Evolutionary conservation across 371 early-diverging fungal genomes (phyloP).

Genomic region (Lichtheimia ornata): DNA sequence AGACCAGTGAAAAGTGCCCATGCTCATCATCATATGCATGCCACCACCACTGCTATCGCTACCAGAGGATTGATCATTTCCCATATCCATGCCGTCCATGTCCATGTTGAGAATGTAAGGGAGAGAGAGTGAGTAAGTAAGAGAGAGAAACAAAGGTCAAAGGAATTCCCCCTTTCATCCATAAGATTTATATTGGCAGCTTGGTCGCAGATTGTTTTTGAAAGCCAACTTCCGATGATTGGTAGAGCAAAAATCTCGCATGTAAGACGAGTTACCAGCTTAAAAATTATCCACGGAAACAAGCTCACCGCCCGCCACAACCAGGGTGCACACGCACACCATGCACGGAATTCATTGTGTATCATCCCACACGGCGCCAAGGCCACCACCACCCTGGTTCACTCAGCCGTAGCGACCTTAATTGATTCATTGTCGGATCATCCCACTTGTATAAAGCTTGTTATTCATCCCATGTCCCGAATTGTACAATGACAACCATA

Average conservation of each 20-base stretch:
- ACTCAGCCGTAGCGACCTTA: too few species aligned
- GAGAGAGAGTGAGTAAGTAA: neutral
- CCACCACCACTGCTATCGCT: slow-evolving; percentile 8
- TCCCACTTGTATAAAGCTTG: too few species aligned
- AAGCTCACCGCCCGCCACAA: too few species aligned
- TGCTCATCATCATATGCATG: slow-evolving; percentile 29
- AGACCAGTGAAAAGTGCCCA: slow-evolving; percentile 54
- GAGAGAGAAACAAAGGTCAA: neutral
- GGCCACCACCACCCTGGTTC: too few species aligned
- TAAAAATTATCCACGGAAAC: too few species aligned
- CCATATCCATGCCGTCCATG: slow-evolving; percentile 1
- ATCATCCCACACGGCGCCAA: too few species aligned
- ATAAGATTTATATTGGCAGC: neutral
- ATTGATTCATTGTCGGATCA: too few species aligned
- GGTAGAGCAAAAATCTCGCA: slow-evolving; percentile 26
- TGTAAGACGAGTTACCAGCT: too few species aligned
- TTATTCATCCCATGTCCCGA: too few species aligned
- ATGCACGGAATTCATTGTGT: too few species aligned
- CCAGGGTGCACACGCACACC: too few species aligned
- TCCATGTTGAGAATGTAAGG: neutral
- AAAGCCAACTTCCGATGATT: slow-evolving; percentile 11
- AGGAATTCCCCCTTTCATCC: slow-evolving; percentile 1
- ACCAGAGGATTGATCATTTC: neutral
- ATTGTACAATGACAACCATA: too few species aligned
- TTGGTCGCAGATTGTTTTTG: neutral